Conservation (phyloP, 2,329 filamentous ascomycete species). For the Fusarium armeniacum region DNA sequence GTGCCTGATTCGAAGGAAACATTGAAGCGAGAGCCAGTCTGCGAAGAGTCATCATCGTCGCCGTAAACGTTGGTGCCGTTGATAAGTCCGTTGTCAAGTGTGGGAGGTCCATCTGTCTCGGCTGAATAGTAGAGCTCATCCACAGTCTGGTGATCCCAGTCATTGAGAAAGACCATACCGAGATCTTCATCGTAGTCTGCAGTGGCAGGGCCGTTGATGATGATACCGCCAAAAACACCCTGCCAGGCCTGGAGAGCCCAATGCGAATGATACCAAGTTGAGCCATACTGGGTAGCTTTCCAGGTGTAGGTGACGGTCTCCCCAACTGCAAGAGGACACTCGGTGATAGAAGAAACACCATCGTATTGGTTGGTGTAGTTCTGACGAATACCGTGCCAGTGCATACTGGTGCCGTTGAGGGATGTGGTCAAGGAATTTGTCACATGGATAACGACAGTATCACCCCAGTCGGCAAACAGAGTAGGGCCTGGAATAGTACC, state of each 20-base stretch:
- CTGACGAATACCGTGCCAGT: conserved; percentile 74
- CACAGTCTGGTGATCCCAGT: conserved; percentile 67
- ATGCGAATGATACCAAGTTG: conserved; percentile 74
- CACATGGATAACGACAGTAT: conserved; percentile 65
- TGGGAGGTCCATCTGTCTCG: conserved; percentile 51
- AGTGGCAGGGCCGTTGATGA: conserved; percentile 72
- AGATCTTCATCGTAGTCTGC: conserved; percentile 74
- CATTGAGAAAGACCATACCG: conserved; percentile 69
- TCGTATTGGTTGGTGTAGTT: conserved; percentile 67
- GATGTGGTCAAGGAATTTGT: conserved; percentile 60
- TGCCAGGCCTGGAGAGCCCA: conserved; percentile 64
- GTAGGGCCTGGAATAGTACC: conserved; percentile 71
- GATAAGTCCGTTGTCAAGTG: conserved; percentile 61
- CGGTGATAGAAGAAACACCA: conserved; percentile 65
- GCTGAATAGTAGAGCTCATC: conserved; percentile 54
- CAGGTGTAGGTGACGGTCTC: conserved; percentile 69
- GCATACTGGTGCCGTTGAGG: conserved; percentile 71
- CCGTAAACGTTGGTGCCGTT: conserved; percentile 60
- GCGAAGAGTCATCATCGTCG: conserved; percentile 41
- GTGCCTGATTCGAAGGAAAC: conserved; percentile 59
- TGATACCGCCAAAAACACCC: conserved; percentile 71
- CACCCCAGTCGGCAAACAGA: conserved; percentile 67
- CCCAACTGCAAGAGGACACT: conserved; percentile 67
- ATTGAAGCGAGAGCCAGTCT: conserved; percentile 54
- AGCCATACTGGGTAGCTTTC: conserved; percentile 67